Evolutionary conservation across 768 basidiomycete species (phyloP), one percentile per base, ranked within the genome.

Genomic region (Rhizopogon rudus): DNA sequence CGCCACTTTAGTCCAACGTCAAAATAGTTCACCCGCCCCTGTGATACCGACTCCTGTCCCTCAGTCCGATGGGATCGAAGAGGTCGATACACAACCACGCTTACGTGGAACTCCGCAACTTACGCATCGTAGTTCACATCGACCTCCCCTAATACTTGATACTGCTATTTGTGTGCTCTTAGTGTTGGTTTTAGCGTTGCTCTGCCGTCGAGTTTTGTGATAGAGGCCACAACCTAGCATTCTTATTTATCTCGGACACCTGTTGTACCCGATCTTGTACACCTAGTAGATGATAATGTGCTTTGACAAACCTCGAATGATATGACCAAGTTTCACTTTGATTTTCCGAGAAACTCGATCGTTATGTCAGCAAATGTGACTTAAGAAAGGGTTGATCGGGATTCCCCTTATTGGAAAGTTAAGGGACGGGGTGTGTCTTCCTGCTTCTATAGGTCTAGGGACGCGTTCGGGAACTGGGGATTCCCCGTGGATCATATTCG

Each of bases 161-260:
- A 81, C 81, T 10, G 82, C 84, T 29, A 91, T 92, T 57, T 84
- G 86, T 66, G 75, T 91, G 46, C 73, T 89, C 20, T 71, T 91
- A 9, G 84, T 86, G 13, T 69, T 91, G 55, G 77, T 85, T 46
- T 80, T 86, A 62, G 84, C 81, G 35, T 77, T 92, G 41, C 73
- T 91, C 46, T 87, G 80, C 61, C 79, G 85, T 56, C 77, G 87
- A 65, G 69, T 79, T 54, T 60, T 79, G 56, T 80, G 67, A 71
- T 56, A 1, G 4, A 22, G 12, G 42, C 5, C 14, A 28, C 13
- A 7, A 1, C 2, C 13, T 48, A 20, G 20, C 13, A 35, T 13
- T 35, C 62, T 67, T 49, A 46, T 54, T 61, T 56, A 57, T 37
- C 52, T n/a, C 16, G 22, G 40, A 41, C 55, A 4, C 25, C 4